Conservation (phyloP, 352 stramenopile genomes). For the Thalassiosira hispida region DNA sequence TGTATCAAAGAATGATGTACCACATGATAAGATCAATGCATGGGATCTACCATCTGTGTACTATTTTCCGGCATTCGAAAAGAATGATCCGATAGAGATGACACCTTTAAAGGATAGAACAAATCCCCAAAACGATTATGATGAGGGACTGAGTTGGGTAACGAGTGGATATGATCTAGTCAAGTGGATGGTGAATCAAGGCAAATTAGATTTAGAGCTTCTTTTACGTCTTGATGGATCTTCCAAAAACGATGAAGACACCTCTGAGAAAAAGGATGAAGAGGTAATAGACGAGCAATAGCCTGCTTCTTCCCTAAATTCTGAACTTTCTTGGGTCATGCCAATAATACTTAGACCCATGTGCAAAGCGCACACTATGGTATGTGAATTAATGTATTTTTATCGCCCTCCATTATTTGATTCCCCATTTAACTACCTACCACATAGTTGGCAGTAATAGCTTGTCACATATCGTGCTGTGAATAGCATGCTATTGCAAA, state of each 20-base stretch:
- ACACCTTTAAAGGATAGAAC: conserved; percentile 11
- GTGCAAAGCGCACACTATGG: too few relatives aligned
- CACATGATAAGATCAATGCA: conserved; percentile 49
- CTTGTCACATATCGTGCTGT: too few relatives aligned
- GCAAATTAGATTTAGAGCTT: conserved; percentile 57
- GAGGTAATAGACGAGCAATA: not conserved
- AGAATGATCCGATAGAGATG: conserved; percentile 54
- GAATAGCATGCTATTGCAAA: too few relatives aligned
- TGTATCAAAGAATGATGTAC: conserved; percentile 65
- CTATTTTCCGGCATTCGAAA: conserved; percentile 56
- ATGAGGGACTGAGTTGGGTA: conserved; percentile 51
- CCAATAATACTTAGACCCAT: too few relatives aligned
- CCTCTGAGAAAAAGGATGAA: too few relatives aligned
- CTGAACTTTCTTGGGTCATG: too few relatives aligned
- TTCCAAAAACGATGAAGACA: conserved; percentile 2
- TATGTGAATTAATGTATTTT: too few relatives aligned
- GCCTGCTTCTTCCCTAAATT: not conserved
- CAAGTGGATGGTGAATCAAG: conserved; percentile 54
- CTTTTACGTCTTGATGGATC: conserved; percentile 35
- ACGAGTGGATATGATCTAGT: conserved; percentile 56
- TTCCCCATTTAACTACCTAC: too few relatives aligned
- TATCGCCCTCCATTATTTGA: not conserved
- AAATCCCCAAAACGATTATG: conserved; percentile 43
- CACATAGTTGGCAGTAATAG: too few relatives aligned
- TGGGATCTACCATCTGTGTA: conserved; percentile 58